These are phyloP conservation scores for Plasmodium ovale DNA, from an alignment of 169 alveolate genomes.

Conservation along the genomic window DNA sequence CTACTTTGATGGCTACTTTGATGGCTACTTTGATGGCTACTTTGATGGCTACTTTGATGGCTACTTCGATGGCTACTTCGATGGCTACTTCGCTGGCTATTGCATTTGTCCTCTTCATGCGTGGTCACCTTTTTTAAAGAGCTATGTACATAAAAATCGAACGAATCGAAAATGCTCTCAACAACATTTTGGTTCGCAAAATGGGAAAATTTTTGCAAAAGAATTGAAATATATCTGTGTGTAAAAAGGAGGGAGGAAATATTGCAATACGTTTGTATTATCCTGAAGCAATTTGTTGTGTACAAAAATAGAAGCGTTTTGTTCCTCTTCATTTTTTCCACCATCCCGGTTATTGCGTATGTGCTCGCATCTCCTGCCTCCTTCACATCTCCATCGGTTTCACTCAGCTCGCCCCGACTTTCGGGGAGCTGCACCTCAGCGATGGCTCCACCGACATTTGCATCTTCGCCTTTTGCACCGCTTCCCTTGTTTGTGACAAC, in stretches of 20 bases:
- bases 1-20: too few relatives aligned
- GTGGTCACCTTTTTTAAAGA: conserved; percentile 5
- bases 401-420: not conserved
- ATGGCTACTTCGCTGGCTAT: too few relatives aligned
- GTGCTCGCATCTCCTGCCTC: not conserved
- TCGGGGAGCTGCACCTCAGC: not conserved
- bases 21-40: too few relatives aligned
- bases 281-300: conserved; percentile 54
- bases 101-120: conserved; percentile 6
- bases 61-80: too few relatives aligned
- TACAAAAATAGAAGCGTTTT: conserved; percentile 50
- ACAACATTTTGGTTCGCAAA: conserved; percentile 22
- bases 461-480: not conserved
- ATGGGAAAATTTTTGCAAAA: conserved; percentile 25
- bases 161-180: conserved; percentile 16
- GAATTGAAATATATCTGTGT: conserved; percentile 37
- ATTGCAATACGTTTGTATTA: conserved; percentile 59
- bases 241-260: conserved; percentile 44
- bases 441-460: not conserved
- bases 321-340: conserved; percentile 31
- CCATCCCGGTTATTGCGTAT: not conserved
- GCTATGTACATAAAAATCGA: conserved; percentile 24
- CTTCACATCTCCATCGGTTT: not conserved
- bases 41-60: too few relatives aligned
- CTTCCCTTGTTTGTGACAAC: not conserved